A percentile compares a stretch with the other conserved stretches of the same genome.
Conservation (phyloP, 345 rosid species). For the Eutrema heterophyllum region DNA sequence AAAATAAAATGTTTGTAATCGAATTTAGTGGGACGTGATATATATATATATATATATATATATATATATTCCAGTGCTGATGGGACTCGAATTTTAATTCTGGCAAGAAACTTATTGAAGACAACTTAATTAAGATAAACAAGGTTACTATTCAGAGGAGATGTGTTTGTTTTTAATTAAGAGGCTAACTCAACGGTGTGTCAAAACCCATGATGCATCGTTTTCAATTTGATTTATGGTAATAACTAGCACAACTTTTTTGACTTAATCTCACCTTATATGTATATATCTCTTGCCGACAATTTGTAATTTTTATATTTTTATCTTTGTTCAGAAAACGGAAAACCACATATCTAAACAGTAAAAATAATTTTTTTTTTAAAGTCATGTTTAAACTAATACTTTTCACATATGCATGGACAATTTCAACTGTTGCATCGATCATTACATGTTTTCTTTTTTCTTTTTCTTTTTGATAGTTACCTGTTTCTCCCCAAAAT, state of each 20-base stretch:
- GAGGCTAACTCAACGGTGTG: not conserved
- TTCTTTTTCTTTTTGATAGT: not conserved
- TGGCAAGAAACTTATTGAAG: not conserved
- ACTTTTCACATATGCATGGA: not conserved
- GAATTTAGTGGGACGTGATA: conserved; percentile 4
- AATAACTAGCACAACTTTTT: conserved; percentile 9
- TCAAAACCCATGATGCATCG: conserved; percentile 11
- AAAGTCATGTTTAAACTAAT: not conserved
- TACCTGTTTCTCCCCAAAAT: not conserved
- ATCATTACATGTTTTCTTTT: not conserved
- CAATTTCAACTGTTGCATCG: not conserved
- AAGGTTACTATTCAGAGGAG: not conserved
- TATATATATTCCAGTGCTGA: conserved; percentile 5
- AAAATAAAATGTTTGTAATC: not conserved
- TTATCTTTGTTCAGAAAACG: not conserved
- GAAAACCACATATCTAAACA: not conserved
- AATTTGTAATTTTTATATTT: not conserved
- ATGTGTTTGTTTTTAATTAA: not conserved
- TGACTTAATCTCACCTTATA: not conserved
- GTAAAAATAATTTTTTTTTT: not conserved
- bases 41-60: no score
- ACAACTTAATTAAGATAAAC: not conserved
- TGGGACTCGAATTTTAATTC: not conserved
- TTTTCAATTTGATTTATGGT: conserved; percentile 11
- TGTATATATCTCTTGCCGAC: not conserved